These are phyloP conservation scores for Podaxis mareebaensis DNA, from an alignment of 768 basidiomycete species.

Conservation along the genomic window DNA sequence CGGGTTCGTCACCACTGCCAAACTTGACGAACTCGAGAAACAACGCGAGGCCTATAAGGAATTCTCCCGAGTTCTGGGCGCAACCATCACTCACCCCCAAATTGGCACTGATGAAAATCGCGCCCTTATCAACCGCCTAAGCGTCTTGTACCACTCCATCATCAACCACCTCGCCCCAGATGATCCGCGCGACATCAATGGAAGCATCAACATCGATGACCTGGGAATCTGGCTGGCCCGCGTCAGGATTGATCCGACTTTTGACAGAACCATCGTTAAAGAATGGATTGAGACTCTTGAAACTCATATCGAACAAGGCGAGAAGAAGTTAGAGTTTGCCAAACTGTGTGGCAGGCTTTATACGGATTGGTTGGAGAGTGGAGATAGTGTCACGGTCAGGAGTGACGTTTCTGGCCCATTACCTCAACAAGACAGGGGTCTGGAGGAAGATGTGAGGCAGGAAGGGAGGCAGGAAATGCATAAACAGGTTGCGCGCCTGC, in stretches of 20 bases:
- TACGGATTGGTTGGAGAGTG: slow-evolving; percentile 45
- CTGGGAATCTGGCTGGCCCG: slow-evolving; percentile 40
- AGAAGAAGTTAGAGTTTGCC: slow-evolving; percentile 39
- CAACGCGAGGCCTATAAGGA: slow-evolving; percentile 36
- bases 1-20: slow-evolving; percentile 43
- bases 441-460: slow-evolving; percentile 23
- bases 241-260: slow-evolving; percentile 40
- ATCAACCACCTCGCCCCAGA: slow-evolving; percentile 7
- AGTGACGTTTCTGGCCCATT: slow-evolving; percentile 19
- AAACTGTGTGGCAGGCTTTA: slow-evolving; percentile 42
- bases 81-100: slow-evolving; percentile 4
- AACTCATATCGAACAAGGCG: slow-evolving; percentile 36
- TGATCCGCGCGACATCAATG: slow-evolving; percentile 17
- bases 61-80: slow-evolving; percentile 33
- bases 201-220: slow-evolving; percentile 29
- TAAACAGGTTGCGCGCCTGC: slow-evolving; percentile 40
- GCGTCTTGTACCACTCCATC: neutral
- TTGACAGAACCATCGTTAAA: slow-evolving; percentile 33
- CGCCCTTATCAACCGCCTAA: slow-evolving; percentile 2
- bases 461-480: slow-evolving; percentile 41
- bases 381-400: slow-evolving; percentile 35
- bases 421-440: slow-evolving; percentile 14
- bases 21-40: slow-evolving; percentile 44
- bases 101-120: too few relatives aligned
- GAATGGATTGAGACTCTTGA: slow-evolving; percentile 40